Conservation (phyloP, 768 basidiomycete species). For the Boletus reticuloceps region DNA sequence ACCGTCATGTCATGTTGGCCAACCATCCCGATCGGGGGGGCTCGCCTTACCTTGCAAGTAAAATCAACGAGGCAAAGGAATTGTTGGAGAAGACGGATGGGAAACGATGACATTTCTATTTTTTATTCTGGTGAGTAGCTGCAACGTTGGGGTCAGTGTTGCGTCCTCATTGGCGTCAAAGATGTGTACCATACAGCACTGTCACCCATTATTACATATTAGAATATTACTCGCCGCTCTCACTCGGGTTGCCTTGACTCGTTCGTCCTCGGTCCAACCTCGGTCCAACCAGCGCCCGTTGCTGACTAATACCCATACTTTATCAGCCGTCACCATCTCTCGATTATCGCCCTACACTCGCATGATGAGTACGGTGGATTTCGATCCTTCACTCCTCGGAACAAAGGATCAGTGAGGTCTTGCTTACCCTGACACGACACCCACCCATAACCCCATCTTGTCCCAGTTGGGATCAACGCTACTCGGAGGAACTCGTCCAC, state of each 20-base stretch:
- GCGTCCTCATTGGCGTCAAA: neutral
- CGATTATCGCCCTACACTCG: neutral
- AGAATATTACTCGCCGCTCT: constrained; percentile 18
- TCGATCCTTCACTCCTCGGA: constrained; percentile 72
- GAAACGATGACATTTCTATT: constrained; percentile 29
- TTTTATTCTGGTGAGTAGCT: constrained; percentile 10
- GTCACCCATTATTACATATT: constrained; percentile 13
- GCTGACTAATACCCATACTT: constrained; percentile 20
- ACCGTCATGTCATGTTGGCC: constrained; percentile 94
- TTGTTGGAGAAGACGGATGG: constrained; percentile 78
- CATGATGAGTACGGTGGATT: constrained; percentile 40
- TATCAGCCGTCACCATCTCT: neutral
- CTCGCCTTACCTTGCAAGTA: constrained; percentile 96
- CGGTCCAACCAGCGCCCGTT: neutral
- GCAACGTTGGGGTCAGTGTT: neutral
- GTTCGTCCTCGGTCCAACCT: neutral
- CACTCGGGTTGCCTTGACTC: neutral
- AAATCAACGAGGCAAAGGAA: constrained; percentile 99
- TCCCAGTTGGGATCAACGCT: constrained; percentile 74
- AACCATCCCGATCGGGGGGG: constrained; percentile 99
- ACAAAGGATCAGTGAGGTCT: constrained; percentile 70
- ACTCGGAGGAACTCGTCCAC: constrained; percentile 65
- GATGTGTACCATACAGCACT: constrained; percentile 21
- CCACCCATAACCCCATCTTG: neutral
- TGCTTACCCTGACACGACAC: neutral